These are phyloP conservation scores for Tuber indicum DNA, from an alignment of 495 filamentous ascomycete genomes.

Conservation along the genomic window DNA sequence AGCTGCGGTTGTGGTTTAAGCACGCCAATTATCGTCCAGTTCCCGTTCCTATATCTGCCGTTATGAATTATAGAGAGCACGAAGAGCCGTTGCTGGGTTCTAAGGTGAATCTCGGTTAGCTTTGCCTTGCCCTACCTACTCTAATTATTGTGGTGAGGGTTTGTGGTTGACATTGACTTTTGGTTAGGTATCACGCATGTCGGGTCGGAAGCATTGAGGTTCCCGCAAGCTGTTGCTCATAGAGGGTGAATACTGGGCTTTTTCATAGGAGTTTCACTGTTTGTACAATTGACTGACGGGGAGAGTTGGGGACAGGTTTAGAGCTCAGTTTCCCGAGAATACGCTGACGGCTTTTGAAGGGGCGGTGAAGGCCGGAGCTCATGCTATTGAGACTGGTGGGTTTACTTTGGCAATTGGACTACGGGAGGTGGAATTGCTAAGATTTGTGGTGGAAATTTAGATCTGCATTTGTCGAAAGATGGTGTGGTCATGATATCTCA, in stretches of 20 bases:
- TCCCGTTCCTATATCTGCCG: not conserved
- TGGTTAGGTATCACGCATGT: constrained; percentile 12
- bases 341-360: constrained; percentile 68
- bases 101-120: constrained; percentile 17
- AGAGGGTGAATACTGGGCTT: constrained; percentile 55
- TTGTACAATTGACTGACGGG: not conserved
- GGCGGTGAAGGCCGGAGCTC: constrained; percentile 64
- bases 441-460: constrained; percentile 39
- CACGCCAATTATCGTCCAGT: not conserved
- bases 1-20: not conserved
- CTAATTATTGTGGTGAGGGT: not conserved
- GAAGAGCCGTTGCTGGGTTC: constrained; percentile 9
- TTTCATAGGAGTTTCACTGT: not conserved
- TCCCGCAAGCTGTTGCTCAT: constrained; percentile 78
- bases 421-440: constrained; percentile 7
- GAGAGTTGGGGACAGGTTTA: constrained; percentile 44
- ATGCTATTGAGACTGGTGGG: constrained; percentile 68
- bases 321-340: constrained; percentile 74
- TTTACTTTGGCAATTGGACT: not conserved
- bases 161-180: not conserved
- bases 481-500: constrained; percentile 78
- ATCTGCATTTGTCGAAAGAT: constrained; percentile 76
- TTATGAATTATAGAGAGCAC: constrained; percentile 24
- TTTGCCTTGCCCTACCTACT: constrained; percentile 3
- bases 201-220: constrained; percentile 14